Base-by-base conservation (phyloP, 2,329 filamentous ascomycete genomes). In the Nemania diffusa region DNA sequence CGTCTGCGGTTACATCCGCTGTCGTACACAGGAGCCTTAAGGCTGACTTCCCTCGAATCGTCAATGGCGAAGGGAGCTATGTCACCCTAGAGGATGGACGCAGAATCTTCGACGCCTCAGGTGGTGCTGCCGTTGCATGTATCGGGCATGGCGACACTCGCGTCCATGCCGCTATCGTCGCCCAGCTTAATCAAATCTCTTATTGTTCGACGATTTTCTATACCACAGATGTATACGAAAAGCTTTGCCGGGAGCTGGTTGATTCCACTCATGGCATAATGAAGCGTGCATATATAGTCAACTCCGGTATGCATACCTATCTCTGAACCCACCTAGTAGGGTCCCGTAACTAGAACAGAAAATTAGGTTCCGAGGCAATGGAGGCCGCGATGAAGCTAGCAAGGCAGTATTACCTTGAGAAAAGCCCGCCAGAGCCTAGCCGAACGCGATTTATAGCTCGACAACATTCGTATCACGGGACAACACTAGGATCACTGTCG, bases 401-500 rank as follows among this genome's bases (percentile, higher is more conserved):
- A 17, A 79, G 86, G 2, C 89, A 91, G 73, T 91, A 87, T 72
- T 88, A 84, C 70, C 80, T 87, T 6, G 87, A 89, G 72, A 82
- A 86, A 42, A 69, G 75, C 1, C 78, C 80, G 0, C 79, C 86
- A 0, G 84, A 92, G 70, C 82, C 84, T 1, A 77, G 83, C 44
- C 84, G 91, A n/a, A 83, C 79, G 0, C 82, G 84, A 11, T 92
- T 93, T 77, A 92, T 94, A 72, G 84, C 89, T 3, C 85, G 91
- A 15, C 78, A 85, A 40, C 84, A 88, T 48, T 92, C 90, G 4
- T 94, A 92, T 72, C 92, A 94, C 70, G 92, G 91, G 8, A 89
- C 84, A 3, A 94, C 91, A 0, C 79, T 94, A 0, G 91, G 91
- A 0, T 84, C 91, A 1, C 82, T 94, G 61, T 85, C 86, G 0